These are phyloP conservation scores for Vitis vinifera DNA, from an alignment of 164 flowering plant genomes.

Conservation along the genomic window ASM3070453v1 NC_081806.1:1176501-1177000, in stretches of 20 bases:
- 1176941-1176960: too few relatives aligned
- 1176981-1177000: too few relatives aligned
- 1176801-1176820: too few relatives aligned
- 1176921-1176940: too few relatives aligned
- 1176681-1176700: conserved; percentile 36
- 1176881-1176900: too few relatives aligned
- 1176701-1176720: not conserved
- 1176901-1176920: too few relatives aligned
- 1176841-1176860: too few relatives aligned
- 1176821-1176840: not conserved
- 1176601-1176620: conserved; percentile 37
- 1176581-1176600: not conserved
- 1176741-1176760: too few relatives aligned
- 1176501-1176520: conserved; percentile 91
- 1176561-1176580: not conserved
- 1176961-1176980: too few relatives aligned
- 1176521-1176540: conserved; percentile 13
- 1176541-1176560: not conserved
- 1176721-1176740: not conserved
- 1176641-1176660: conserved; percentile 83
- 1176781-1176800: too few relatives aligned
- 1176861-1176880: too few relatives aligned
- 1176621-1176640: conserved; percentile 62
- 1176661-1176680: conserved; percentile 72
- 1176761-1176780: too few relatives aligned